Conservation (phyloP, 2,329 filamentous ascomycete genomes). For the Boeremia lycopersici region DNA sequence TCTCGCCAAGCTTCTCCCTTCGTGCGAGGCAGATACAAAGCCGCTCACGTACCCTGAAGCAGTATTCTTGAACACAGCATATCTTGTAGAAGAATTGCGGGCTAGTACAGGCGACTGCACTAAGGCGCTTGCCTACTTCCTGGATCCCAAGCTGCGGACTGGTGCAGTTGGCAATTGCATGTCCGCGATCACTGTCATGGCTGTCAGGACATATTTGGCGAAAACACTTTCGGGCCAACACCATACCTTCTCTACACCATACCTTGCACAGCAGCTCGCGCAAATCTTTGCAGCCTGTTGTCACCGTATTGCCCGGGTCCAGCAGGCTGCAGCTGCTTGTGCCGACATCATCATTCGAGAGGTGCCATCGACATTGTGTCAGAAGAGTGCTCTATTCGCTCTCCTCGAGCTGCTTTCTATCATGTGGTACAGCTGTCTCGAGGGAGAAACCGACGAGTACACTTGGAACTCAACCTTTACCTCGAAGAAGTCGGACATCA, state of each 20-base stretch:
- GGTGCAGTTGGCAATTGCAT: conserved; percentile 68
- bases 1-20: conserved; percentile 74
- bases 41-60: conserved; percentile 85
- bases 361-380: conserved; percentile 87
- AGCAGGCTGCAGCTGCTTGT: conserved; percentile 81
- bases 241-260: conserved; percentile 85
- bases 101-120: conserved; percentile 89
- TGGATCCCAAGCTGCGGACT: conserved; percentile 80
- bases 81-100: conserved; percentile 86
- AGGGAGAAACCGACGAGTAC: conserved; percentile 93
- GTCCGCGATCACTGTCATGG: conserved; percentile 67
- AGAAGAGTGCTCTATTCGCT: conserved; percentile 88
- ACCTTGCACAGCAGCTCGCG: conserved; percentile 86
- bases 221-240: conserved; percentile 74
- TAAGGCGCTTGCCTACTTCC: conserved; percentile 86
- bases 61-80: conserved; percentile 89
- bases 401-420: conserved; percentile 89
- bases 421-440: conserved; percentile 94
- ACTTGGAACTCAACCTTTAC: conserved; percentile 81
- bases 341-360: conserved; percentile 85
- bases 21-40: conserved; percentile 78
- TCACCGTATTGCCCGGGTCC: conserved; percentile 89
- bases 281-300: conserved; percentile 87
- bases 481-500: conserved; percentile 77
- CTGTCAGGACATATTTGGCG: conserved; percentile 78